Base-by-base conservation (phyloP, 768 basidiomycete species). In the Lactarius sp. region DNA sequence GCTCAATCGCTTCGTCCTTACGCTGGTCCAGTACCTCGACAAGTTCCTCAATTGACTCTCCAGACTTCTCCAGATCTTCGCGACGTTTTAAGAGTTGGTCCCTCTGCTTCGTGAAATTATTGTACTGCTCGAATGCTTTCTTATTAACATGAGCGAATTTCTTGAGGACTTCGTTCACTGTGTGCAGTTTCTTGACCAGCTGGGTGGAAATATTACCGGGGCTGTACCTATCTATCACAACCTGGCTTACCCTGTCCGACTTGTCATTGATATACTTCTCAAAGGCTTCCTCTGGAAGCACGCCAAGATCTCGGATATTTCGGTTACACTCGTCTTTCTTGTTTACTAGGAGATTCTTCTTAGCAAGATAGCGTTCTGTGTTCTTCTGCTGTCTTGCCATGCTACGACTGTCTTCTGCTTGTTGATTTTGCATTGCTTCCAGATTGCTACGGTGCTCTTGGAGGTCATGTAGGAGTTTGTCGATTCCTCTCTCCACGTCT, bases 81-180 rank as follows among this genome's bases (percentile, higher is more conserved):
- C 94, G 84, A 4, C 97, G 88, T 64, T 87, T 81, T 49, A 90
- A 74, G 4, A 98, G 83, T 69, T 94, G 90, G 72, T 98, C 95
- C 1, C 95, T 88, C 73, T 98, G 96, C 72, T 96, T 98, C 8
- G 95, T 97, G 74, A 98, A 98, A 72, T 93, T 95, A 73, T 84
- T 92, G 78, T 97, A 98, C 73, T 98, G 96, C 73, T 99, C 97
- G 72, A 96, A 96, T 1, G 96, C 97, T 72, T 98, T 98, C 81
- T 99, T 99, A 80, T 99, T 99, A 66, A 98, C 96, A 72, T 98
- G 94, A 0, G 94, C 92, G 70, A 95, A 99, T 74, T 94, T 96
- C 74, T 97, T 96, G 69, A 99, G 78, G 33, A 85, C 84, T 71
- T 98, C 95, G 71, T 98, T 97, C 65, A 94, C 87, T 14, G 82